Evolutionary conservation across 176 grass and related monocot species (phyloP), one percentile per base, ranked within the genome.

Genomic region (Cocos nucifera): DNA sequence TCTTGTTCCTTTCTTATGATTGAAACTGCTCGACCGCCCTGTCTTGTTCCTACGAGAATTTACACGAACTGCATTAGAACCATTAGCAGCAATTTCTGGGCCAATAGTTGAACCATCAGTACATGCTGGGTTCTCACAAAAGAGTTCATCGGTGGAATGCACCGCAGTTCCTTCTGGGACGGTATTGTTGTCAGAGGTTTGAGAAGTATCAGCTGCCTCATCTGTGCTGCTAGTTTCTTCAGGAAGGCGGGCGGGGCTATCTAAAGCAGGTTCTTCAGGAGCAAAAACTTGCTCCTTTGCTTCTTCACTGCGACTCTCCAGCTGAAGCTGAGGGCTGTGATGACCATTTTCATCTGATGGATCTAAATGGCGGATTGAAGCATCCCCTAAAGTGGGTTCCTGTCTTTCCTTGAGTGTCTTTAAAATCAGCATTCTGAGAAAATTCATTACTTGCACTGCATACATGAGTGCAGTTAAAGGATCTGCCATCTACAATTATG

Each of bases 391-490:
- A 12, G 10, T 44, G 35, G 67, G 69, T 17, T 89, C 78, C 51
- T 76, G 66, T 78, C 86, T 82, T 44, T 61, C 64, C 24, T 85
- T 77, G 32, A 96, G 78, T 15, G 61, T 71, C 51, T 73, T 75
- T 61, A 82, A 62, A 57, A 97, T 90, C 74, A 97, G 75, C 75
- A 80, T 87, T 79, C 81, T 90, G 28, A 96, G 83, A 17, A 96
- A 71, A 77, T 96, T 96, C 92, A 97, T 97, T 24, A 91, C 65
- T 17, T 90, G 86, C 52, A 97, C 92, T 0, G 87, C 81, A 80
- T 90, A 57, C 62, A 76, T 90, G 75, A 96, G 71, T 20, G 92
- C 92, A 3, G 87, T 96, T 30, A 96, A 55, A 14, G 86, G 86
- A 75, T 96, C 92, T 4, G 61, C 39, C 32, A 77, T 85, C 86